These are phyloP conservation scores for Bothriochloa decipiens DNA, from an alignment of 176 grass and related monocot species.

Conservation along the genomic window DNA sequence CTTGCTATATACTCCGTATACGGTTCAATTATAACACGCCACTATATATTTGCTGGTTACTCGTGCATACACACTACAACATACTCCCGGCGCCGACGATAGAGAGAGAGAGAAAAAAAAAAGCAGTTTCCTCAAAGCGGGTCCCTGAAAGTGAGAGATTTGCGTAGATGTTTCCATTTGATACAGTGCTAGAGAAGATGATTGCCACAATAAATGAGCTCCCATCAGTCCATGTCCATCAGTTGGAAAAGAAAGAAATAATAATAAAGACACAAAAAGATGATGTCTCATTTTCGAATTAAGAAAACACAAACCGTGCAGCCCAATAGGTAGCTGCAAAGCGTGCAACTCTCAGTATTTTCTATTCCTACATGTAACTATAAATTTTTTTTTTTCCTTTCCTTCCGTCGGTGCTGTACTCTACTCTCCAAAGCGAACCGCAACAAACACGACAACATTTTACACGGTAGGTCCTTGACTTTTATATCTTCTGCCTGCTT, in stretches of 20 bases:
- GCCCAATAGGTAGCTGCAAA: conserved; percentile 24
- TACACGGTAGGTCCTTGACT: conserved; percentile 17
- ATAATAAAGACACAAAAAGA: neutral
- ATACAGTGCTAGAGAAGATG: neutral
- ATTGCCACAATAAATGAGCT: neutral
- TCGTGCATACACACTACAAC: neutral
- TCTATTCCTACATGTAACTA: neutral
- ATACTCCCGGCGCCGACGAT: neutral
- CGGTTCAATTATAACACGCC: no score
- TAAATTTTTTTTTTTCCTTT: neutral
- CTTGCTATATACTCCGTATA: no score
- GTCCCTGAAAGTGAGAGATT: neutral
- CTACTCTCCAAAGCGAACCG: conserved; percentile 20
- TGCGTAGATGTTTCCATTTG: neutral
- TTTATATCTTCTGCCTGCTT: neutral
- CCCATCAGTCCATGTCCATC: neutral
- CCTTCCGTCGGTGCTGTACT: conserved; percentile 39
- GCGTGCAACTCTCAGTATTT: conserved; percentile 19
- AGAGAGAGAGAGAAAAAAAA: neutral
- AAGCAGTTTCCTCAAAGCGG: neutral
- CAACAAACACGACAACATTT: conserved; percentile 21
- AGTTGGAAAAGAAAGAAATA: neutral
- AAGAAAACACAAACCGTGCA: conserved; percentile 5
- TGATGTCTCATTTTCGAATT: conserved; percentile 16
- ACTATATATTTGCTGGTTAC: neutral